Evolutionary conservation across 2,329 filamentous ascomycete genomes (phyloP), one percentile per base, ranked within the genome.

Genomic region (Apiospora kogelbergensis): DNA sequence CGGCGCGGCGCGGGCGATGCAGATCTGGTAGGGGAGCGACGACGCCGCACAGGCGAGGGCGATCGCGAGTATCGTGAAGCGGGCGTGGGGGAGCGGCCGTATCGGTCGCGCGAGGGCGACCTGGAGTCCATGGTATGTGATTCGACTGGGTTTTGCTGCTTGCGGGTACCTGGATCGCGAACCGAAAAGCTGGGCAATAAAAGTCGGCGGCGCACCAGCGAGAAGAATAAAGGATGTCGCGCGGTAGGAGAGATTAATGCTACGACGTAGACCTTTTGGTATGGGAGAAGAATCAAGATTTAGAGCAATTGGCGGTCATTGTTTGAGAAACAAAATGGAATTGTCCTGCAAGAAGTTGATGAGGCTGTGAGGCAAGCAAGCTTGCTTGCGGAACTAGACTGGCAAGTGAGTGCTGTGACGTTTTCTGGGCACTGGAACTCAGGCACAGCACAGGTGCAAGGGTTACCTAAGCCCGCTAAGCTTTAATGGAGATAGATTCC

Each of bases 31-130:
- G 40, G 67, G 70, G 78, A 33, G 44, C 73, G 72, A 10, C 74
- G 74, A 53, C 71, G 48, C 15, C 67, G 71, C 33, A 46, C 68
- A 13, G 69, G 70, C 2, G 75, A 74, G 3, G 76, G 75, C 45
- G 76, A 76, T 33, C 74, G 73, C 45, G 66, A 30, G 65, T 77
- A 82, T 53, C 79, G 80, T 70, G 79, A 82, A 68, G 73, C 80
- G 70, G 80, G 75, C 1, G 76, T 77, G 4, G 74, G 76, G 46
- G 79, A 81, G 64, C 79, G 80, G 42, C 67, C 70, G 66, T 68
- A 70, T 40, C 72, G 73, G 46, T 74, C 76, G 66, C 78, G 78
- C 65, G 76, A 77, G 69, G 79, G 78, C 68, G 78, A 79, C 68
- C 66, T 72, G 68, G 74, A 76, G 69, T 77, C 75, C 76, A 78